Conservation (phyloP, 2,329 filamentous ascomycete genomes). For the Cladosporium sp. region DNA sequence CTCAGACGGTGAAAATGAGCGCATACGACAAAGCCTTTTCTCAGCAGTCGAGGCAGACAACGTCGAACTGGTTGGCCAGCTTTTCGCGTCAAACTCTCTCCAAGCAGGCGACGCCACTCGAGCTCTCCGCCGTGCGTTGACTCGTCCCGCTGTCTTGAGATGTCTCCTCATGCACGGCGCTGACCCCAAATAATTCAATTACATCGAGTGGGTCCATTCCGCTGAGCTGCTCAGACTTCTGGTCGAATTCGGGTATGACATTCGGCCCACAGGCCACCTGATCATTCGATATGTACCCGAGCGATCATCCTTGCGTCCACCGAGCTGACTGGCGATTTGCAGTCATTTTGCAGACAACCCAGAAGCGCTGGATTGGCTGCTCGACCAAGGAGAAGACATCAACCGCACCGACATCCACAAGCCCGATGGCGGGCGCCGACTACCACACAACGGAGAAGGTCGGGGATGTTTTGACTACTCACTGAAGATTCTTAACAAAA, state of each 20-base stretch:
- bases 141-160: neutral
- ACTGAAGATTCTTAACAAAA: conserved; percentile 19
- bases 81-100: neutral
- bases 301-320: neutral
- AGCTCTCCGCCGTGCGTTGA: neutral
- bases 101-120: neutral
- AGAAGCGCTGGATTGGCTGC: conserved; percentile 16
- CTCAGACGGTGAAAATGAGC: neutral
- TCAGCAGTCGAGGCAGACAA: neutral
- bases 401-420: neutral
- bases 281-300: neutral
- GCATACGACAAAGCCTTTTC: neutral
- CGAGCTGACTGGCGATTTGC: neutral
- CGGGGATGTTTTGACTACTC: conserved; percentile 15
- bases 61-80: neutral
- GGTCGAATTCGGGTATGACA: conserved; percentile 1
- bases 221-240: neutral
- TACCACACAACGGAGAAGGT: neutral
- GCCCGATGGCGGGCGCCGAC: neutral
- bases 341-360: conserved; percentile 16
- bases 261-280: neutral
- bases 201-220: neutral
- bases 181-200: neutral
- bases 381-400: conserved; percentile 10
- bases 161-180: neutral